phyloP scores from a whole-genome alignment of 2,329 filamentous ascomycete species.

The Mycosphaerella sp. region DNA sequence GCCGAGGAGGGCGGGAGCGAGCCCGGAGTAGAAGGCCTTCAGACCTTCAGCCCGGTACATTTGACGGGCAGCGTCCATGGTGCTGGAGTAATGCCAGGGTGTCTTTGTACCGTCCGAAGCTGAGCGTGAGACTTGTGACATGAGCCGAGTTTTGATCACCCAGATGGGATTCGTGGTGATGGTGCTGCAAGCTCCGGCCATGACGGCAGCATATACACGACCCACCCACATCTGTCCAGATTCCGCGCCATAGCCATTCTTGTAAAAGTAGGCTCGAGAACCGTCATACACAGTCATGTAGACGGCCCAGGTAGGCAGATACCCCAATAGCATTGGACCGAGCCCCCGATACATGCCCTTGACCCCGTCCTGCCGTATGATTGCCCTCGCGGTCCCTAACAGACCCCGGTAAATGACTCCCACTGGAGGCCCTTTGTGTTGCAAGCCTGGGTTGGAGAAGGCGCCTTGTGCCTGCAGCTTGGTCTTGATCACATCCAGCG shows the following conservation, averaged over 20 bases:
- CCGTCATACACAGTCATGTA: conserved; percentile 96
- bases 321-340: conserved; percentile 90
- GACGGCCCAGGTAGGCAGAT: conserved; percentile 95
- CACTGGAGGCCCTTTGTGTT: conserved; percentile 35
- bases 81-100: conserved; percentile 89
- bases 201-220: conserved; percentile 82
- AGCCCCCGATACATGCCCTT: conserved; percentile 88
- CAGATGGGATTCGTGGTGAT: conserved; percentile 96
- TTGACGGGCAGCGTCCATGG: conserved; percentile 84
- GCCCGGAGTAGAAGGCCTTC: conserved; percentile 86
- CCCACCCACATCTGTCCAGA: conserved; percentile 64
- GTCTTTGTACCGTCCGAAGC: conserved; percentile 52
- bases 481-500: conserved; percentile 97
- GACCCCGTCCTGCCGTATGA: conserved; percentile 82
- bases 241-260: conserved; percentile 39
- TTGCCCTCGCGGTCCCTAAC: conserved; percentile 75
- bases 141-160: conserved; percentile 97
- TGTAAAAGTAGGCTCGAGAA: conserved; percentile 67
- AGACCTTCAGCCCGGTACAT: conserved; percentile 93
- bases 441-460: conserved; percentile 49
- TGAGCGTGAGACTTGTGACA: conserved; percentile 74
- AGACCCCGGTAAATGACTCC: conserved; percentile 72
- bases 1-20: conserved; percentile 85
- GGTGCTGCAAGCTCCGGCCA: conserved; percentile 87
- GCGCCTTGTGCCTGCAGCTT: conserved; percentile 94